These are phyloP conservation scores for Ramichloridium luteum DNA, from an alignment of 2,329 filamentous ascomycete genomes.

Conservation along the genomic window DNA sequence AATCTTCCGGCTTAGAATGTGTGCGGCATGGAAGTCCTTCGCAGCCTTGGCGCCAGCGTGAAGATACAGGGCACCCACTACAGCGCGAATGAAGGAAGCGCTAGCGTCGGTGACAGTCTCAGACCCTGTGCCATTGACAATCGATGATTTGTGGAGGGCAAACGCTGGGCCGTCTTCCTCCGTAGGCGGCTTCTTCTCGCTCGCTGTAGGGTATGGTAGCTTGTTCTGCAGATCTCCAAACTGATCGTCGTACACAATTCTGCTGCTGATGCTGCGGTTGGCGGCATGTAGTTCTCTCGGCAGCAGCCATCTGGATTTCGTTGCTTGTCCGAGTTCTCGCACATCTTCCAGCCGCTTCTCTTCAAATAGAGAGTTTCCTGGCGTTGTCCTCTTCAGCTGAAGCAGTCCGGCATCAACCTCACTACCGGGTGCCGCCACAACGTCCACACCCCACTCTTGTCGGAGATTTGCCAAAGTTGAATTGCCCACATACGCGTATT, in stretches of 20 bases:
- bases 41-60: constrained; percentile 69
- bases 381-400: constrained; percentile 52
- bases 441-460: constrained; percentile 82
- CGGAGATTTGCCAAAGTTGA: constrained; percentile 62
- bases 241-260: constrained; percentile 70
- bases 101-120: constrained; percentile 48
- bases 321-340: no score
- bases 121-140: constrained; percentile 14
- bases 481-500: constrained; percentile 71
- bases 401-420: constrained; percentile 88
- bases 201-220: no score
- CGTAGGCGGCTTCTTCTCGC: no score
- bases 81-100: constrained; percentile 66
- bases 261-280: constrained; percentile 56
- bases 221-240: constrained; percentile 55
- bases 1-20: constrained; percentile 49
- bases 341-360: constrained; percentile 23
- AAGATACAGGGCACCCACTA: constrained; percentile 74
- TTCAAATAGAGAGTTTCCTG: constrained; percentile 29
- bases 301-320: neutral
- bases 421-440: constrained; percentile 70
- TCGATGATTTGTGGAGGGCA: no score
- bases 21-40: constrained; percentile 69
- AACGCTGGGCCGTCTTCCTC: constrained; percentile 10
- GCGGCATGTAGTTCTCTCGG: neutral